phyloP scores from a whole-genome alignment of 352 stramenopile genomes.

The Pythium scleroteichum region DNA sequence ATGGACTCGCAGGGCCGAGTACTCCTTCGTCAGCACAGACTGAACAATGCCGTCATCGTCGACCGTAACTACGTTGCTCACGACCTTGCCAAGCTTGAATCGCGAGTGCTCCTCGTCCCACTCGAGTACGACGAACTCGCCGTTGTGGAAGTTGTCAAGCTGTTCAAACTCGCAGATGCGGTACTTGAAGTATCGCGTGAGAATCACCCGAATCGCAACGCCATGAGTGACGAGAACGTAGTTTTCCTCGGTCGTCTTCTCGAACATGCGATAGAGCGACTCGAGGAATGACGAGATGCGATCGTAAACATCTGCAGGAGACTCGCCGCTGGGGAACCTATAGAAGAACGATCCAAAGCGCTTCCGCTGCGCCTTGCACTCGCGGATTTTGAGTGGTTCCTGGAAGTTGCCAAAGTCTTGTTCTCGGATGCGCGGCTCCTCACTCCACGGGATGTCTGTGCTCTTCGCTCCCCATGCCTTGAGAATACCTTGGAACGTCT shows the following conservation, averaged over 20 bases:
- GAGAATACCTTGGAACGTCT: conserved; percentile 85
- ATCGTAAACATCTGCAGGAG: conserved; percentile 86
- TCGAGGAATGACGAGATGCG: conserved; percentile 88
- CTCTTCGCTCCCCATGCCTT: conserved; percentile 64
- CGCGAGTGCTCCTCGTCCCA: conserved; percentile 58
- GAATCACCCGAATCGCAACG: conserved; percentile 85
- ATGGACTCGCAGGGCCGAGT: conserved; percentile 49
- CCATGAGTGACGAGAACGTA: conserved; percentile 88
- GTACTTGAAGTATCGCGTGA: conserved; percentile 90
- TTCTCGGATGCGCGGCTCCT: conserved; percentile 87
- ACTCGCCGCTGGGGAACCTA: conserved; percentile 86
- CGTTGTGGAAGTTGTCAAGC: conserved; percentile 85
- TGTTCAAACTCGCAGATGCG: conserved; percentile 84
- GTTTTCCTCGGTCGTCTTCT: conserved; percentile 74
- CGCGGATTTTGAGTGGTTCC: conserved; percentile 74
- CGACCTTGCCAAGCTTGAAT: conserved; percentile 66
- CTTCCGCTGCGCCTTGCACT: conserved; percentile 75
- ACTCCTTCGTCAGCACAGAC: conserved; percentile 48
- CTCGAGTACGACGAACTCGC: conserved; percentile 82
- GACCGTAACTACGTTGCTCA: conserved; percentile 60
- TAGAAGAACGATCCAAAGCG: conserved; percentile 90
- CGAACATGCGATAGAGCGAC: conserved; percentile 85
- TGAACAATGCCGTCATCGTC: conserved; percentile 36
- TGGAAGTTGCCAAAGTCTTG: conserved; percentile 93
- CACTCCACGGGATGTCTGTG: conserved; percentile 63